Base-by-base conservation (phyloP, 768 basidiomycete genomes). In the Chlorophyllum brunneum region DNA sequence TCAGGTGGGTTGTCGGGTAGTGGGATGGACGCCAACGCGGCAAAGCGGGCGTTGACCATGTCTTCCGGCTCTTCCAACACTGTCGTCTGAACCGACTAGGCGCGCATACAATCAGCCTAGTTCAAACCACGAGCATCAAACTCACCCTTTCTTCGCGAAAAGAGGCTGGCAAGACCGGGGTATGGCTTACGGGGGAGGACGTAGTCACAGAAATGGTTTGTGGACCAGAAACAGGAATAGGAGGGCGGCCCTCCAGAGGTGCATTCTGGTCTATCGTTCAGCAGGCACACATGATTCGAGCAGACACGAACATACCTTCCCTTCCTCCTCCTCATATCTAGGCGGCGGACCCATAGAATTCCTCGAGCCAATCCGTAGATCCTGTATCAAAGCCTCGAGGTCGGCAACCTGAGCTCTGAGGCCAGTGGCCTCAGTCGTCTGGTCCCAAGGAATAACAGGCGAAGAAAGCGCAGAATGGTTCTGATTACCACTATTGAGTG, bases 1-100 rank as follows among this genome's bases (percentile, higher is more conserved):
- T 82, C 79, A 0, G 87, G 86, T 33, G 81, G 76, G 45, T 78
- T 78, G 1, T 68, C 61, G 5, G 88, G 88, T 4, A 90, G 67
- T 7, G 86, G 86, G 34, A 91, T 77, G 2, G 68, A 58, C 1
- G 80, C 78, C 4, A 91, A 68, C 11, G 82, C 65, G 4, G 75
- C 67, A 56, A 83, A 78, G 64, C 88, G 71, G 3, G 77, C 74
- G 38, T 75, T 70, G 53, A 81, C 75, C 48, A 75, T 70, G 26
- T 75, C 76, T 40, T 73, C 64, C 8, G 73, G 71, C 41, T 75
- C 71, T 20, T 66, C 67, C 3, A 66, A 64, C 5, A 56, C 55
- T 2, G 66, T 58, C 16, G 66, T 60, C n/a, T 44, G 55, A 40
- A 53, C 53, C 40, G 65, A 63, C 64, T 64, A 47, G 27, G 23